A percentile compares a stretch with the other conserved stretches of the same genome.
Evolutionary conservation across 352 stramenopile species (phyloP).

Genomic region (Plasmopara muralis): DNA sequence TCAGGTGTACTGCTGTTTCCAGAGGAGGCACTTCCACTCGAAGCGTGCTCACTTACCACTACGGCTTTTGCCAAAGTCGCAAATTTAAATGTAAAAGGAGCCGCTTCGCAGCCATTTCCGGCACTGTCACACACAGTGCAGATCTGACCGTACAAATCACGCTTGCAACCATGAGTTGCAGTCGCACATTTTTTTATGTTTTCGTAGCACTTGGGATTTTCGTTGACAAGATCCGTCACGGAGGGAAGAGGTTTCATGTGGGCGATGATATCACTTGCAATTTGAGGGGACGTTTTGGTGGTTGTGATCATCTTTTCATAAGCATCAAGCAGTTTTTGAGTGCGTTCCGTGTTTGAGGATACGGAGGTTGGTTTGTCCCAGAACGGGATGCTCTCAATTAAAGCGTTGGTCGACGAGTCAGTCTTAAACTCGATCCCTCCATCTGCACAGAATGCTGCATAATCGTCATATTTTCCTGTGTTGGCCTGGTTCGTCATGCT

Average conservation of each 20-base stretch:
- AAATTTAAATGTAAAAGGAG: background rate
- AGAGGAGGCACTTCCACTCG: background rate
- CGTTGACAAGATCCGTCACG: conserved; percentile 17
- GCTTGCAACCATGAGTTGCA: conserved; percentile 38
- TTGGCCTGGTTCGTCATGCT: conserved; percentile 27
- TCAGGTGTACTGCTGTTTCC: conserved; percentile 8
- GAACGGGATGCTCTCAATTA: conserved; percentile 33
- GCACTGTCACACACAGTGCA: conserved; percentile 29
- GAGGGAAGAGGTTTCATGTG: conserved; percentile 42
- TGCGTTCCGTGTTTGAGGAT: conserved; percentile 24
- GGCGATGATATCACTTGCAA: background rate
- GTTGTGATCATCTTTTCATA: conserved; percentile 32
- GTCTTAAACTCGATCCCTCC: conserved; percentile 42
- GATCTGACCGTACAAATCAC: conserved; percentile 44
- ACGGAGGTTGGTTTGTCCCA: conserved; percentile 39
- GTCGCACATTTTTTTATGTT: conserved; percentile 35
- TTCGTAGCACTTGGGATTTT: conserved; percentile 49
- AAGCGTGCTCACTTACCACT: background rate
- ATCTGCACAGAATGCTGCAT: conserved; percentile 37
- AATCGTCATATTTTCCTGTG: conserved; percentile 18
- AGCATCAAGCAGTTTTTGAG: conserved; percentile 30
- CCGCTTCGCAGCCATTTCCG: conserved; percentile 14
- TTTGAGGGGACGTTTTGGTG: conserved; percentile 1
- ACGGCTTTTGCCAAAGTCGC: conserved; percentile 18
- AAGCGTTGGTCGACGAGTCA: background rate